Conservation (phyloP, 2,329 filamentous ascomycete species). For the Neopestalotiopsis sp. region DNA sequence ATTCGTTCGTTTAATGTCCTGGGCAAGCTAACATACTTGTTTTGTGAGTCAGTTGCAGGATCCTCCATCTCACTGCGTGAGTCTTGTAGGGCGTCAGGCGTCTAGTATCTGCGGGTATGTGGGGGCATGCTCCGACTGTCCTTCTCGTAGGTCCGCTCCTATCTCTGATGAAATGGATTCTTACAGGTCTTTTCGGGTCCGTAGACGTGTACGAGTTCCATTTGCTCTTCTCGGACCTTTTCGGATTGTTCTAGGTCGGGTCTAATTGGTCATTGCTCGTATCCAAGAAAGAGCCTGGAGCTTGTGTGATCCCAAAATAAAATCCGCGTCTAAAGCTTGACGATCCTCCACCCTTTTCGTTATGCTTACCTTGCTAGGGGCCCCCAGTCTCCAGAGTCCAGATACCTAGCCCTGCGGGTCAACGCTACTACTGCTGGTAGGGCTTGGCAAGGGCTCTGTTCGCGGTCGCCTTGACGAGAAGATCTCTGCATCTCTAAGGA, state of each 20-base stretch:
- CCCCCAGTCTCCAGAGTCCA: no score
- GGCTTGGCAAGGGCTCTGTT: not conserved
- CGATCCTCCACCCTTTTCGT: not conserved
- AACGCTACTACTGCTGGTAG: not conserved
- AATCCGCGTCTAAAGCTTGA: not conserved
- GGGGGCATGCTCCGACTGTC: not conserved
- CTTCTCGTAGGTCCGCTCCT: not conserved
- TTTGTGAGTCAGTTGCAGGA: not conserved
- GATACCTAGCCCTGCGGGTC: not conserved
- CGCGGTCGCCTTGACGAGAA: not conserved
- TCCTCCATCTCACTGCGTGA: not conserved
- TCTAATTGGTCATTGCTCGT: not conserved
- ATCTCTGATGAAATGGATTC: not conserved
- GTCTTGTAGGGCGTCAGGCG: no score
- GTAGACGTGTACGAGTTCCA: not conserved
- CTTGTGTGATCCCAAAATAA: conserved; percentile 1
- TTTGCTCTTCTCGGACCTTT: not conserved
- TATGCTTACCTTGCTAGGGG: not conserved
- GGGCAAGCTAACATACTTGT: not conserved
- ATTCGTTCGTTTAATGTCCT: not conserved
- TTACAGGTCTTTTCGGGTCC: not conserved
- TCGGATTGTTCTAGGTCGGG: not conserved
- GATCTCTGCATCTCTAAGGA: not conserved
- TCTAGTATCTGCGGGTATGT: not conserved
- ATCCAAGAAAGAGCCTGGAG: not conserved